phyloP scores from a whole-genome alignment of 768 basidiomycete genomes.

The Mycena olivaceomarginata region DNA sequence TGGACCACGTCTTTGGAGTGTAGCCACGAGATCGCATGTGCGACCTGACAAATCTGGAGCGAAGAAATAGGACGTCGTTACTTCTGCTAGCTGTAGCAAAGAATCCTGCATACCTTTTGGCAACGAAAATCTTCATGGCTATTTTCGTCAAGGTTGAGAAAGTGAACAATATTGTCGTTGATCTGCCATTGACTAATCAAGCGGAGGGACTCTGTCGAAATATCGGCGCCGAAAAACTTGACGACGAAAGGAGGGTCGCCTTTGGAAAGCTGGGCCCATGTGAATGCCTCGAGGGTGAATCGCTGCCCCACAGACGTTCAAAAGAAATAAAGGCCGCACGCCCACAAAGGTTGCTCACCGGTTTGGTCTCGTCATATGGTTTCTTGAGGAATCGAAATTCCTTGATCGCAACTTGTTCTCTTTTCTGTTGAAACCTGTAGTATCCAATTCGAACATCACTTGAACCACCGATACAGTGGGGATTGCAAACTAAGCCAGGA shows the following conservation, averaged over 20 bases:
- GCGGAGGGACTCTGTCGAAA: neutral
- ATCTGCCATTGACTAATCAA: slow-evolving; percentile 12
- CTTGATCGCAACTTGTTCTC: slow-evolving; percentile 15
- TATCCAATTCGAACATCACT: slow-evolving; percentile 1
- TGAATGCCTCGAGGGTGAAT: slow-evolving; percentile 10
- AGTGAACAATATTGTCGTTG: neutral
- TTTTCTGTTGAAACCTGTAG: neutral
- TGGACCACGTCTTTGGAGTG: slow-evolving; percentile 12
- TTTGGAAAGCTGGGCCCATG: slow-evolving; percentile 22
- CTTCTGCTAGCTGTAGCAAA: too few relatives aligned
- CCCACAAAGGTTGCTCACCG: neutral
- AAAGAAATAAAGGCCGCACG: too few relatives aligned
- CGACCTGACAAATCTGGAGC: neutral
- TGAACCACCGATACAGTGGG: neutral
- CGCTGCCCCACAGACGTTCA: neutral
- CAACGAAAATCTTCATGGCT: neutral
- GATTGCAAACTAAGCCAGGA: neutral
- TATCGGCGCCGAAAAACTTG: slow-evolving; percentile 21
- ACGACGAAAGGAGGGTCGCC: slow-evolving; percentile 4
- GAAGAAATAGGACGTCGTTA: neutral
- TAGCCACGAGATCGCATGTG: neutral
- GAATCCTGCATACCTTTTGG: neutral
- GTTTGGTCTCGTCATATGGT: neutral
- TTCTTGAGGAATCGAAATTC: neutral
- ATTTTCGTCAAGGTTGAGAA: slow-evolving; percentile 4